phyloP scores from a whole-genome alignment of 805 yeast genomes.

The Saccharomycopsis amapae region DNA sequence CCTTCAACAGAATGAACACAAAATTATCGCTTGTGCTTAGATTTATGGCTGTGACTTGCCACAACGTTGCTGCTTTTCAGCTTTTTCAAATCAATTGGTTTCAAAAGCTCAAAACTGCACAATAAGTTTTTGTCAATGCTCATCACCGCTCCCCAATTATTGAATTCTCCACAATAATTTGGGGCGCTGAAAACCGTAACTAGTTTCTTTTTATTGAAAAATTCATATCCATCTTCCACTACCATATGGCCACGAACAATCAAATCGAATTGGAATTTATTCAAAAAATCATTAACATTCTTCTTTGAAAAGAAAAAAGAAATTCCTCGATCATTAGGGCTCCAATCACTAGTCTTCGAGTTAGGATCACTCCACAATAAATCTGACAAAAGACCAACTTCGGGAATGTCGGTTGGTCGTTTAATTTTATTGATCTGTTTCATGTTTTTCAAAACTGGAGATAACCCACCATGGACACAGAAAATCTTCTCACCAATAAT shows the following conservation, averaged over 20 bases:
- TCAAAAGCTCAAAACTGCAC: conserved; percentile 76
- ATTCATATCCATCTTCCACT: conserved; percentile 83
- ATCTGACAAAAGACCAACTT: conserved; percentile 70
- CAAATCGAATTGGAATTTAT: conserved; percentile 62
- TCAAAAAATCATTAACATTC: conserved; percentile 62
- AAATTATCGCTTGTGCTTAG: no score
- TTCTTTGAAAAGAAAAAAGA: conserved; percentile 70
- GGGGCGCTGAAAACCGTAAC: conserved; percentile 82
- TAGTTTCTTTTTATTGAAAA: conserved; percentile 63
- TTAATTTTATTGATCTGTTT: conserved; percentile 63
- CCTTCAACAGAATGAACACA: no score
- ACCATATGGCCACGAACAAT: conserved; percentile 86
- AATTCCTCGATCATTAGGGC: conserved; percentile 77
- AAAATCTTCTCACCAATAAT: conserved; percentile 92
- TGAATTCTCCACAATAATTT: conserved; percentile 76
- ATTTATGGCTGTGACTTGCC: no score
- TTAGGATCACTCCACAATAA: conserved; percentile 82
- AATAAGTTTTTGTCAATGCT: conserved; percentile 58
- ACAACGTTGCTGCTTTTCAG: background rate
- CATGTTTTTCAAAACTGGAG: conserved; percentile 60
- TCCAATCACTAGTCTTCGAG: conserved; percentile 53
- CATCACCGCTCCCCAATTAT: conserved; percentile 77
- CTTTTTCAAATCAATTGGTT: conserved; percentile 41
- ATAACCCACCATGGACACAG: conserved; percentile 79
- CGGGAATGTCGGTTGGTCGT: conserved; percentile 82